Base-by-base conservation (phyloP, 257 asterid genomes). In the Lithospermum erythrorhizon region DNA sequence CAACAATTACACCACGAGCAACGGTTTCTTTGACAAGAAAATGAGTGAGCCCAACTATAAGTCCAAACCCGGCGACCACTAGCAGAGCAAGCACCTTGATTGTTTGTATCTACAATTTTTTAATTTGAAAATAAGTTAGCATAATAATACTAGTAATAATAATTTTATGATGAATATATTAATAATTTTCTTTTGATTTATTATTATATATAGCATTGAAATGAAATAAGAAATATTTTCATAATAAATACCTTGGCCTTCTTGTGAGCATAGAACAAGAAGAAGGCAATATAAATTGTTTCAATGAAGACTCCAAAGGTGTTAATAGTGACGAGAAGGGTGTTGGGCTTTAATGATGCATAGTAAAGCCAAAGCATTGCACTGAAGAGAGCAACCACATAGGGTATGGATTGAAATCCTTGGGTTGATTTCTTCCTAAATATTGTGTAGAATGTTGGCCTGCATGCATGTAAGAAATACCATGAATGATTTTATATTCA, bases 301-400 rank as follows among this genome's bases (percentile, higher is more conserved):
- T 83, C 82, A 53, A 80, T 35, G 71, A 84, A 60, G 24, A 83
- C 77, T 7, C 94, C 94, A 37, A 84, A 70, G 0, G 94, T 65
- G 69, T 87, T 87, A 9, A 84, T 87, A 10, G 94, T 78, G 47
- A 87, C 64, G 74, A 84, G 82, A 59, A 87, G 90, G 53, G 87
- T 78, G 3, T 84, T 73, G 1, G 81, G 66, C 59, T 82, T 87
- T 49, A 87, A 78, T 9, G 75, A 75, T 2, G 95, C 95, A 8
- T 87, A 87, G 73, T 87, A 84, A 11, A 87, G 79, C 94, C 86
- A 82, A 30, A 87, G 59, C 87, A 76, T 78, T 5, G 94, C 83
- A 29, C 90, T 82, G 70, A 87, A 87, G 9, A 84, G 59, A 3
- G 82, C 90, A 15, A 79, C 75, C 24, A 76, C 68, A 18, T 84